These are phyloP conservation scores for Ormosia emarginata DNA, from an alignment of 306 rosid species.

Conservation along the genomic window DNA sequence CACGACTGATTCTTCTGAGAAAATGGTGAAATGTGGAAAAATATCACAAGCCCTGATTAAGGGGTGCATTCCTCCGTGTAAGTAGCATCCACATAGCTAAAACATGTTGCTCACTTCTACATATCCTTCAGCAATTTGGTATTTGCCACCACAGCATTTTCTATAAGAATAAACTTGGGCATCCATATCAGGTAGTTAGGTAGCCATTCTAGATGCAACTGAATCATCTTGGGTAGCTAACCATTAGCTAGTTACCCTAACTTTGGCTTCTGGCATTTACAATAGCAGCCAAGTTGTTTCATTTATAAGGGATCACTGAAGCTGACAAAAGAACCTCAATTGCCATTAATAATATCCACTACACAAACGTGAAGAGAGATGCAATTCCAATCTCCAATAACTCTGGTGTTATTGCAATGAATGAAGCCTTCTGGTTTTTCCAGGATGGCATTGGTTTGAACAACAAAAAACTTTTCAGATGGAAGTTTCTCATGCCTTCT, in stretches of 20 bases:
- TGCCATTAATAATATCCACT: not conserved
- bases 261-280: constrained; percentile 1
- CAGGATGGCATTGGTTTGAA: not conserved
- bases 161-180: not conserved
- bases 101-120: not conserved
- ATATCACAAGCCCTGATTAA: not conserved
- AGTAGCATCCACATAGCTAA: not conserved
- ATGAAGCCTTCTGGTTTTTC: not conserved
- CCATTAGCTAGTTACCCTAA: not conserved
- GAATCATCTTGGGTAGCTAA: constrained; percentile 6
- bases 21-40: not conserved
- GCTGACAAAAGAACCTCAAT: constrained; percentile 11
- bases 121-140: constrained; percentile 4
- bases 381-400: not conserved
- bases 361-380: not conserved
- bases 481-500: not conserved
- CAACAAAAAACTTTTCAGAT: not conserved
- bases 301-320: not conserved
- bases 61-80: not conserved
- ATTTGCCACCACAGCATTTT: not conserved
- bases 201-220: not conserved
- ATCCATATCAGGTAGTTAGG: not conserved
- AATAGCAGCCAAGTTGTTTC: constrained; percentile 7
- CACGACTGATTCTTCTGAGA: not conserved
- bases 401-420: not conserved